phyloP scores from a whole-genome alignment of 129 eudicot genomes.

The Arctium minus region DNA sequence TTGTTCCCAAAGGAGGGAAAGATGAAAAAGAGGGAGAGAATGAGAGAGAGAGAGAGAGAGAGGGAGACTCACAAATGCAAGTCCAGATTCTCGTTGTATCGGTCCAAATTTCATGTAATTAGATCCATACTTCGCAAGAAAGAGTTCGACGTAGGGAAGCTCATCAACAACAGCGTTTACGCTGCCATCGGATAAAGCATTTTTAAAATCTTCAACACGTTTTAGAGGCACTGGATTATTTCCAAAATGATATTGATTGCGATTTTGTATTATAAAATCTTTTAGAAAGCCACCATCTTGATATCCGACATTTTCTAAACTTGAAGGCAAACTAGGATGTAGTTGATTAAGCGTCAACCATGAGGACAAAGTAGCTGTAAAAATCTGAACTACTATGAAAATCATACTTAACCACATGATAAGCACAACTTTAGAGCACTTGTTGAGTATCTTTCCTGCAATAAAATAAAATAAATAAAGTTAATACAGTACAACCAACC shows the following conservation, averaged over 20 bases:
- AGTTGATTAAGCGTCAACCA: conserved; percentile 26
- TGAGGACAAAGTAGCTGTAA: conserved; percentile 23
- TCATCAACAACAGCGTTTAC: conserved; percentile 21
- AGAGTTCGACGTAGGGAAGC: conserved; percentile 18
- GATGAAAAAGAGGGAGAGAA: not conserved
- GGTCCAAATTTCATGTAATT: conserved; percentile 25
- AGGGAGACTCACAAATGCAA: conserved; percentile 18
- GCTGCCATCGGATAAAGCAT: not conserved
- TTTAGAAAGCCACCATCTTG: conserved; percentile 8
- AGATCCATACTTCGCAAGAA: conserved; percentile 9
- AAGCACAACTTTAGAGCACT: conserved; percentile 24
- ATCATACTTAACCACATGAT: conserved; percentile 18
- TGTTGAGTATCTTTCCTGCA: conserved; percentile 17
- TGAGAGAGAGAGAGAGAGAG: not conserved
- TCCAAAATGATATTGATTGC: not conserved
- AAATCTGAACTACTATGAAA: conserved; percentile 24
- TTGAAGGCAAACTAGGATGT: conserved; percentile 15
- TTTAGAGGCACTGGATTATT: not conserved
- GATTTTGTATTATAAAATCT: conserved; percentile 6
- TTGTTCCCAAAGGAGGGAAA: no score
- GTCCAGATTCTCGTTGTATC: conserved; percentile 7
- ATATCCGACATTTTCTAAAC: conserved; percentile 13
- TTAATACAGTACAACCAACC: not conserved
- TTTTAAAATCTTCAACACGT: conserved; percentile 1
- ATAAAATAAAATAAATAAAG: not conserved